Base-by-base conservation (phyloP, 805 yeast genomes). In the Nakazawaea wyomingensis region DNA sequence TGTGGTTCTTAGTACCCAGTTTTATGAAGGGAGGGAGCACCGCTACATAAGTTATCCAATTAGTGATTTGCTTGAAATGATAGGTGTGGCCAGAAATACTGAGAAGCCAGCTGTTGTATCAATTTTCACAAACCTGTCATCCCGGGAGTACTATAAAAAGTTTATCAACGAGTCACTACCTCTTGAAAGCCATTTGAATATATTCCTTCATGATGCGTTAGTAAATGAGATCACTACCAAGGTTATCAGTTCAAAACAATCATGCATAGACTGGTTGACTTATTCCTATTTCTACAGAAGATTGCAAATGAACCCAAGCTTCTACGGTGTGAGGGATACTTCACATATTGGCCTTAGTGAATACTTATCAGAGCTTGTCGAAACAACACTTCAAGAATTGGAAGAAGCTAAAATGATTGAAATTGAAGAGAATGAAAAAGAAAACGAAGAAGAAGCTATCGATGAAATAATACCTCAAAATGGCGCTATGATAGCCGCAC, bases 181-280 rank as follows among this genome's bases (percentile, higher is more conserved):
- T 0, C 66, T 88, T 21, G 99, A 95, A 59, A 87, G 96, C 61
- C 76, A 72, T 51, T 55, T 89, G 49, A 74, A 73, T 44, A 61
- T 66, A 14, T 62, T 64, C 43, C 50, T 89, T 11, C 81, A 76
- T 46, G 97, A 93, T 56, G 69, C 76, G 0, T 71, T 91, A 28
- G 59, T 85, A 33, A 74, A 78, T 35, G 98, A 87, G 52, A 80
- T 89, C n/a, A 75, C 85, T 29, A 74, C 80, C 5, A 68, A 76
- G 2, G 68, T 80, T 11, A 73, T 91, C 45, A 71, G 68, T 36
- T 69, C 76, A 6, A 78, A 85, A 55, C 96, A 90, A 53, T 93
- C 85, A 51, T 86, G 95, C 53, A 76, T 93, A 46, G 96, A 91
- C 54, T 88, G 96, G 95, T 55, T 93, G 27, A 85, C 96, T 0